phyloP scores from a whole-genome alignment of 257 asterid species.

The Plantago ovata region DNA sequence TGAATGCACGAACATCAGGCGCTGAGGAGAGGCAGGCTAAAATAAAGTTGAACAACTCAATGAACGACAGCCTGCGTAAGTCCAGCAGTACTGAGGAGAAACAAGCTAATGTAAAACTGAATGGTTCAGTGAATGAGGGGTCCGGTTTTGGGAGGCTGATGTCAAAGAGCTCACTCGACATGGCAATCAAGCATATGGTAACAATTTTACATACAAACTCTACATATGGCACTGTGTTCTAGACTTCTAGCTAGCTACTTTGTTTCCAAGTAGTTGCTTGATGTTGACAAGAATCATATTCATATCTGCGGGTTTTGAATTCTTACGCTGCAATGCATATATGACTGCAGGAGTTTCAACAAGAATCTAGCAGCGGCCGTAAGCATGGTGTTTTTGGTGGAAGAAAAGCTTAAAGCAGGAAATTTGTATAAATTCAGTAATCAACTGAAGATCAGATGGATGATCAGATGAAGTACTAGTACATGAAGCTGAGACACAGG shows the following conservation, averaged over 20 bases:
- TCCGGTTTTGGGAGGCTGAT: constrained; percentile 57
- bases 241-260: too few species aligned
- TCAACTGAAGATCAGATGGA: too few species aligned
- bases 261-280: too few species aligned
- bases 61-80: constrained; percentile 42
- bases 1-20: constrained; percentile 51
- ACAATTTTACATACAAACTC: neutral
- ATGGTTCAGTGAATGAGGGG: constrained; percentile 45
- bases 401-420: constrained; percentile 28
- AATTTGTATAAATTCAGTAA: too few species aligned
- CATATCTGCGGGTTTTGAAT: too few species aligned
- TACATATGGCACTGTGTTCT: too few species aligned
- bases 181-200: constrained; percentile 43
- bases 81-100: constrained; percentile 26
- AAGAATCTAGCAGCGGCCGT: constrained; percentile 24
- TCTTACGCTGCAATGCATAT: neutral
- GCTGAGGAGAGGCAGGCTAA: constrained; percentile 27
- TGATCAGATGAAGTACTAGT: too few species aligned
- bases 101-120: constrained; percentile 28
- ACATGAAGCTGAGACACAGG: too few species aligned
- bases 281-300: too few species aligned
- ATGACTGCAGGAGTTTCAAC: constrained; percentile 29
- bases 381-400: constrained; percentile 19
- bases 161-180: constrained; percentile 47
- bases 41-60: constrained; percentile 29